Conservation (phyloP, 495 filamentous ascomycete species). For the Penicillium steckii region DNA sequence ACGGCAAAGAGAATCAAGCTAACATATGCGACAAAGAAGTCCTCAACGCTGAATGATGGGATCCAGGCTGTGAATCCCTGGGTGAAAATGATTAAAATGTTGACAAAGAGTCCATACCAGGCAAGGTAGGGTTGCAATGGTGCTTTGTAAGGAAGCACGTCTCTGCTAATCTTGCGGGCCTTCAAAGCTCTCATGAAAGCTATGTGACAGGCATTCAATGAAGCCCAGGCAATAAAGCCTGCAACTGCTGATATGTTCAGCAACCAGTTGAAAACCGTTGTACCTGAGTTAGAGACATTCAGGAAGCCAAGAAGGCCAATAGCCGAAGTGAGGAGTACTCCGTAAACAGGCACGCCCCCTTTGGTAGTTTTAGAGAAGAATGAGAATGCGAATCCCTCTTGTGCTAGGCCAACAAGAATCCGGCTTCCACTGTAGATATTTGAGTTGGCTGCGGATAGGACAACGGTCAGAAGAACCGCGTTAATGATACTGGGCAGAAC, state of each 20-base stretch:
- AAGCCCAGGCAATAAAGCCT: constrained; percentile 58
- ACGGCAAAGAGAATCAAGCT: constrained; percentile 52
- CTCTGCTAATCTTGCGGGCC: constrained; percentile 42
- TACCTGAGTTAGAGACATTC: constrained; percentile 29
- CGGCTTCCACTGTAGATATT: constrained; percentile 67
- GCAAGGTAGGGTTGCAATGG: constrained; percentile 50
- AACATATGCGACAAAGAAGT: constrained; percentile 54
- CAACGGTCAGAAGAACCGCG: constrained; percentile 62
- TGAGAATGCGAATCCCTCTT: constrained; percentile 50
- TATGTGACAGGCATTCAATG: constrained; percentile 52
- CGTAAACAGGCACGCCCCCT: constrained; percentile 39
- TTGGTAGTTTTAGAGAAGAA: constrained; percentile 42
- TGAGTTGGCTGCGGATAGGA: constrained; percentile 65
- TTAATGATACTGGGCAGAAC: constrained; percentile 69
- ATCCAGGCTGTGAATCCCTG: constrained; percentile 64
- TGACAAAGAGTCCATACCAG: constrained; percentile 55
- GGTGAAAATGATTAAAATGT: constrained; percentile 56
- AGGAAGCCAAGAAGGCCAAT: constrained; percentile 48
- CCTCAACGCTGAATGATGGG: constrained; percentile 44
- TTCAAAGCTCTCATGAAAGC: constrained; percentile 52
- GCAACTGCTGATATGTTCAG: constrained; percentile 56
- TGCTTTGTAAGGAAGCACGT: constrained; percentile 50
- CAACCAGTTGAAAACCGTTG: constrained; percentile 45
- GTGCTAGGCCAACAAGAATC: constrained; percentile 53
- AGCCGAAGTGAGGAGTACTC: constrained; percentile 35